phyloP scores from a whole-genome alignment of 2,329 filamentous ascomycete species.

The Alternaria rosae region DNA sequence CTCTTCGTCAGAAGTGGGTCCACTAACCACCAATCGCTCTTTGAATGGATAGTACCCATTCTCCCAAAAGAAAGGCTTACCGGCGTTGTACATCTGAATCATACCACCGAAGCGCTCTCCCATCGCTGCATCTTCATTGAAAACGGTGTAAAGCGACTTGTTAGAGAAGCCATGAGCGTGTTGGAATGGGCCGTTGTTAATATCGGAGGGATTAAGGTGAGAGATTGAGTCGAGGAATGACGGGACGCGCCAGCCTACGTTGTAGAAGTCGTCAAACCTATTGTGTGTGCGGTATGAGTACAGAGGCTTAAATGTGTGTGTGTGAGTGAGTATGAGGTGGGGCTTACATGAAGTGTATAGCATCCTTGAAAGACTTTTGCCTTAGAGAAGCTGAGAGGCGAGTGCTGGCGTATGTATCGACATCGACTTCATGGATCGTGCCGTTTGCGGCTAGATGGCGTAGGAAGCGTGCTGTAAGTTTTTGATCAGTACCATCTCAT shows the following conservation, averaged over 20 bases:
- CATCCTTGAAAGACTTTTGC: slow-evolving; percentile 17
- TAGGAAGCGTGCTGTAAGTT: slow-evolving; percentile 1
- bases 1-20: background rate
- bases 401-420: slow-evolving; percentile 13
- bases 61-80: slow-evolving; percentile 19
- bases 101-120: slow-evolving; percentile 13
- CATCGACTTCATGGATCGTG: slow-evolving; percentile 10
- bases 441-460: slow-evolving; percentile 16
- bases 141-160: background rate
- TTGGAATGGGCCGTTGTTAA: slow-evolving; percentile 15
- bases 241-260: slow-evolving; percentile 17
- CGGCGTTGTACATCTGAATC: slow-evolving; percentile 19
- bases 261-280: slow-evolving; percentile 19
- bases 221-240: slow-evolving; percentile 16
- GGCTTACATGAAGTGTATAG: background rate
- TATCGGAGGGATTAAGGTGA: slow-evolving; percentile 10
- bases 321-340: accelerated
- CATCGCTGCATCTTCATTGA: slow-evolving; percentile 15
- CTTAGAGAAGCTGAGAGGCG: slow-evolving; percentile 15
- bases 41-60: slow-evolving; percentile 4
- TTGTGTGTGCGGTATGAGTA: background rate
- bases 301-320: accelerated
- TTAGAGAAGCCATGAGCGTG: slow-evolving; percentile 10
- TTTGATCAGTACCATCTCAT: background rate
- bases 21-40: background rate